phyloP scores from a whole-genome alignment of 352 stramenopile species.

The Globisporangium recalcitrans region DNA sequence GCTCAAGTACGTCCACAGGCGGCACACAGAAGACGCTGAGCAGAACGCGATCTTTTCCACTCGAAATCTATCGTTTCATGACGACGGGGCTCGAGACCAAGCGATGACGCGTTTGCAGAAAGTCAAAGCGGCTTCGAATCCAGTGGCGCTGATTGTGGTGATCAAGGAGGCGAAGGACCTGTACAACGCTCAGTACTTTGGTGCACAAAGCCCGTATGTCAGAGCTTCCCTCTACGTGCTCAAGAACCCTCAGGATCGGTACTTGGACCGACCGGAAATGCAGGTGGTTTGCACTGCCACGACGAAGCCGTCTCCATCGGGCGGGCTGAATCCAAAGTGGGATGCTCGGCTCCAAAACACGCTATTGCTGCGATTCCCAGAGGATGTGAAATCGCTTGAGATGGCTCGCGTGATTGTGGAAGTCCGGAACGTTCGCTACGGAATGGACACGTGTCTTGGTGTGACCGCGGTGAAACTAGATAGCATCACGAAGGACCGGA shows the following conservation, averaged over 20 bases:
- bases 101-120: constrained; percentile 65
- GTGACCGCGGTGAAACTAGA: constrained; percentile 79
- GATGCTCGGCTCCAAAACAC: constrained; percentile 76
- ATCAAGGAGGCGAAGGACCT: constrained; percentile 73
- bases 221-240: constrained; percentile 74
- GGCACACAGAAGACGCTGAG: constrained; percentile 33
- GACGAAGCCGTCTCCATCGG: constrained; percentile 74
- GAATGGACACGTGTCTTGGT: constrained; percentile 80
- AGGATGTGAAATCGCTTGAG: constrained; percentile 51
- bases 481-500: constrained; percentile 72
- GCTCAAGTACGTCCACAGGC: constrained; percentile 72
- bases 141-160: constrained; percentile 77
- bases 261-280: constrained; percentile 77
- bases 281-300: constrained; percentile 65
- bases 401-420: constrained; percentile 81
- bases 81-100: constrained; percentile 39
- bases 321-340: constrained; percentile 70
- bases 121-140: constrained; percentile 69
- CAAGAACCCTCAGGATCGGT: constrained; percentile 77
- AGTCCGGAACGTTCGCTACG: constrained; percentile 79
- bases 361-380: constrained; percentile 63
- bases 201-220: constrained; percentile 82
- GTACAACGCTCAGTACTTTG: constrained; percentile 86
- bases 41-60: constrained; percentile 59
- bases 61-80: constrained; percentile 55